Evolutionary conservation across 495 filamentous ascomycete genomes (phyloP).

Genomic region (Platismatia glauca): DNA sequence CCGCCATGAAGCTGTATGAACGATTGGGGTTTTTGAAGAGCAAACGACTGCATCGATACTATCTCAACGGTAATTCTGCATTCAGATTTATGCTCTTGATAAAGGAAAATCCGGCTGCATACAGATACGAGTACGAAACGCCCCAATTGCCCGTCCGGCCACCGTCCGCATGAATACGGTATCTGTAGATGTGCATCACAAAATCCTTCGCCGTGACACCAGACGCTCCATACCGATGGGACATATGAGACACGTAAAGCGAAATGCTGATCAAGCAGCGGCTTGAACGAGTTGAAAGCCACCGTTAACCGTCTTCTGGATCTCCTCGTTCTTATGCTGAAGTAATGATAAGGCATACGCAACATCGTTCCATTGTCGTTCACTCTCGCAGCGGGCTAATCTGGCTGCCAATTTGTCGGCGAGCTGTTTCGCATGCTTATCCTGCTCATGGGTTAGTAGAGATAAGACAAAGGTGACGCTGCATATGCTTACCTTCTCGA

Average conservation of each 20-base stretch:
- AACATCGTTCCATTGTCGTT: slow-evolving; percentile 95
- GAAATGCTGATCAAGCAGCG: slow-evolving; percentile 38
- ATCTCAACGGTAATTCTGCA: slow-evolving; percentile 92
- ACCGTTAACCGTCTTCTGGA: slow-evolving; percentile 67
- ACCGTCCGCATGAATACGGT: slow-evolving; percentile 20
- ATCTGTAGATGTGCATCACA: slow-evolving; percentile 1
- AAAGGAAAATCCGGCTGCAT: slow-evolving; percentile 48
- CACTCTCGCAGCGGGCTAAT: slow-evolving; percentile 75
- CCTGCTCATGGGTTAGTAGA: slow-evolving; percentile 41
- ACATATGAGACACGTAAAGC: slow-evolving; percentile 23
- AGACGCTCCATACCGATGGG: background rate
- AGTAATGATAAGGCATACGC: slow-evolving; percentile 81
- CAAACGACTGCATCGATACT: slow-evolving; percentile 92
- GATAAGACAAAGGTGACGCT: background rate
- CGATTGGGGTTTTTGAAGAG: slow-evolving; percentile 84
- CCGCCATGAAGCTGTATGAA: slow-evolving; percentile 90
- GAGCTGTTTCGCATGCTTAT: slow-evolving; percentile 96
- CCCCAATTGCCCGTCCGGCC: slow-evolving; percentile 14
- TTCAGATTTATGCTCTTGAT: slow-evolving; percentile 80
- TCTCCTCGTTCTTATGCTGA: slow-evolving; percentile 97
- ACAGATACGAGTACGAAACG: slow-evolving; percentile 33
- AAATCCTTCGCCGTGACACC: background rate
- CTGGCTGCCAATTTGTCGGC: slow-evolving; percentile 87
- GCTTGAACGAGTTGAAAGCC: slow-evolving; percentile 80
- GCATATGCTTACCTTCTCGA: slow-evolving; percentile 71